Conservation (phyloP, 2,329 filamentous ascomycete genomes). For the Tolypocladium tundrense region DNA sequence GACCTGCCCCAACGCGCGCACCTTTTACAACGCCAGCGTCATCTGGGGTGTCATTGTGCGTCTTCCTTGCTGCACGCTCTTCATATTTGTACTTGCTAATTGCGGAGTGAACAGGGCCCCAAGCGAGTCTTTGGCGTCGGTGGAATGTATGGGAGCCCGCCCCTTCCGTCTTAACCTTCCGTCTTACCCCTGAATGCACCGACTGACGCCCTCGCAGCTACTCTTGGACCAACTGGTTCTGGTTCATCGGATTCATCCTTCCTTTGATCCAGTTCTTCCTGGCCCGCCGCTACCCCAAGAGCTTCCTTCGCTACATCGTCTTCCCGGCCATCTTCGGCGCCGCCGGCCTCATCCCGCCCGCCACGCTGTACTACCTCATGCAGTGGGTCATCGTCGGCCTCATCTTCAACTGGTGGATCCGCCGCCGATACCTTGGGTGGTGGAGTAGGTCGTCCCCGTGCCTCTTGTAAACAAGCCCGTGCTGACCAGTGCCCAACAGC, state of each 20-base stretch:
- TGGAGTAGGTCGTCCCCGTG: conserved; percentile 30
- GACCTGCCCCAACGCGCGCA: conserved; percentile 43
- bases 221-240: not conserved
- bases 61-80: not conserved
- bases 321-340: conserved; percentile 42
- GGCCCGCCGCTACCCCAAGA: not conserved
- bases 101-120: not conserved
- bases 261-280: not conserved
- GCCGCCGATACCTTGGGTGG: conserved; percentile 38
- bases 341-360: conserved; percentile 36
- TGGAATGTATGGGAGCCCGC: not conserved
- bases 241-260: not conserved
- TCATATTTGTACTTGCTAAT: not conserved
- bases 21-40: conserved; percentile 48
- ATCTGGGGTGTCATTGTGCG: conserved; percentile 48
- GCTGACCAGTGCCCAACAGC: conserved; percentile 1
- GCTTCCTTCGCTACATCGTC: conserved; percentile 34
- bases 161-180: too few species aligned
- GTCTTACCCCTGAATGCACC: not conserved
- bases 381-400: conserved; percentile 42
- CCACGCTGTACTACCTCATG: conserved; percentile 43
- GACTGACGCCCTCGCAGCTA: not conserved
- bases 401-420: conserved; percentile 43
- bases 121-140: not conserved
- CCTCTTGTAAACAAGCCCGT: not conserved